Evolutionary conservation across 192 early-diverging fungal genomes (phyloP).

Genomic region (Umbelopsis sp.): DNA sequence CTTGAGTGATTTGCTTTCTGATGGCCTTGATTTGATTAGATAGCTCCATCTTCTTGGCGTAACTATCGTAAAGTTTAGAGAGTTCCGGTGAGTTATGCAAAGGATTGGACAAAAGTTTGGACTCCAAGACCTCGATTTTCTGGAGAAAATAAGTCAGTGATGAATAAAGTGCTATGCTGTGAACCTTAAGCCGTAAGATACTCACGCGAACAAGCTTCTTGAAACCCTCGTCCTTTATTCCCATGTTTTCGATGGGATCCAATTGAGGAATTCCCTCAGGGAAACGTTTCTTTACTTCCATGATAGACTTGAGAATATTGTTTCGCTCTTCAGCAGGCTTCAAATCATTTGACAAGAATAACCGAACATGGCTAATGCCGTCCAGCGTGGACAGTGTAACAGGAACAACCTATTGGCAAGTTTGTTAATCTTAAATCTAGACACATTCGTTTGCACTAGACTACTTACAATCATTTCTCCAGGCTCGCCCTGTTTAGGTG

Average conservation of each 20-base stretch:
- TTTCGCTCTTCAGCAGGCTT: conserved; percentile 59
- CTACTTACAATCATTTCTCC: conserved; percentile 46
- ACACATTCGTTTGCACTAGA: neutral
- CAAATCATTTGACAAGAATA: conserved; percentile 75
- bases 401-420: conserved; percentile 63
- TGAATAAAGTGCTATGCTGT: neutral
- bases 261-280: conserved; percentile 77
- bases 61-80: conserved; percentile 59
- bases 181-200: neutral
- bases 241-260: conserved; percentile 90
- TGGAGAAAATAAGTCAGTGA: conserved; percentile 19
- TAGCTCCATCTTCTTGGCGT: conserved; percentile 67
- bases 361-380: conserved; percentile 72
- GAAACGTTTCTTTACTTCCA: conserved; percentile 75
- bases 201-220: conserved; percentile 66
- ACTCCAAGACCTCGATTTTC: conserved; percentile 77
- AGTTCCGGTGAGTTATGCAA: conserved; percentile 60
- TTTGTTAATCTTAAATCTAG: neutral
- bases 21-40: conserved; percentile 62
- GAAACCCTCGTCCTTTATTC: conserved; percentile 79
- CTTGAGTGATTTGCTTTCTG: conserved; percentile 74
- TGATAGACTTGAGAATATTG: conserved; percentile 63
- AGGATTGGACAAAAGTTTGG: conserved; percentile 62
- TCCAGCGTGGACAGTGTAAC: conserved; percentile 75
- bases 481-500: conserved; percentile 54